phyloP scores from a whole-genome alignment of 73 alveolate species.

The Uronychia binucleata region DNA sequence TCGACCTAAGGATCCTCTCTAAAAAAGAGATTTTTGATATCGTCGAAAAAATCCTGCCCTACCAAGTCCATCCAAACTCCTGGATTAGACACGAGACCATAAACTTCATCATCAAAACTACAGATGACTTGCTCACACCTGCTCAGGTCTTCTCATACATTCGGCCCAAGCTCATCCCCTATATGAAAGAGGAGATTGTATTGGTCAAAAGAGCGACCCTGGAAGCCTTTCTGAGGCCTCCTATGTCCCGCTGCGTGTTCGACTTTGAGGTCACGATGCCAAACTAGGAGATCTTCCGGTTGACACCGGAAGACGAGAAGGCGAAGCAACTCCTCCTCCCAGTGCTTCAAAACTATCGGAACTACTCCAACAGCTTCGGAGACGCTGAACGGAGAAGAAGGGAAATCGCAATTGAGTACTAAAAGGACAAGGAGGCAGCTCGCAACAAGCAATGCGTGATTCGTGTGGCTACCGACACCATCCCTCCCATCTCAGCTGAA shows the following conservation, averaged over 20 bases:
- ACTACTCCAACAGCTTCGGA: not conserved
- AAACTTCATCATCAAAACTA: slow-evolving; percentile 4
- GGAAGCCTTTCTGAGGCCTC: slow-evolving; percentile 21
- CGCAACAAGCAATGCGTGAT: no score
- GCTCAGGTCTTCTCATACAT: slow-evolving; percentile 45
- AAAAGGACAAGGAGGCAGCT: no score
- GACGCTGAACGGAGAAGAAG: not conserved
- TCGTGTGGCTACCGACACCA: no score
- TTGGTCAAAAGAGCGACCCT: slow-evolving; percentile 3
- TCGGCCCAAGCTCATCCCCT: slow-evolving; percentile 33
- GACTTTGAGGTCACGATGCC: slow-evolving; percentile 17
- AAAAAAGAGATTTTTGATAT: slow-evolving; percentile 23
- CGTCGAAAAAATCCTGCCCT: slow-evolving; percentile 30
- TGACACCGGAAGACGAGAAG: not conserved
- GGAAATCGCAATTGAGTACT: not conserved
- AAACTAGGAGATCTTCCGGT: not conserved
- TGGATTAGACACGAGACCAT: slow-evolving; percentile 52
- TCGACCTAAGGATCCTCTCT: slow-evolving; percentile 24
- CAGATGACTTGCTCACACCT: slow-evolving; percentile 8
- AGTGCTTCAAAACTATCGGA: not conserved
- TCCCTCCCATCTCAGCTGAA: no score
- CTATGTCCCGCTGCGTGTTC: slow-evolving; percentile 18
- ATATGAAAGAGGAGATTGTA: slow-evolving; percentile 21
- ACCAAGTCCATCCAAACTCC: slow-evolving; percentile 49
- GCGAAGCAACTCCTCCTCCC: not conserved